These are phyloP conservation scores for Fistulinella cinereoalba DNA, from an alignment of 1,284 basidiomycete species.

Conservation along the genomic window DNA sequence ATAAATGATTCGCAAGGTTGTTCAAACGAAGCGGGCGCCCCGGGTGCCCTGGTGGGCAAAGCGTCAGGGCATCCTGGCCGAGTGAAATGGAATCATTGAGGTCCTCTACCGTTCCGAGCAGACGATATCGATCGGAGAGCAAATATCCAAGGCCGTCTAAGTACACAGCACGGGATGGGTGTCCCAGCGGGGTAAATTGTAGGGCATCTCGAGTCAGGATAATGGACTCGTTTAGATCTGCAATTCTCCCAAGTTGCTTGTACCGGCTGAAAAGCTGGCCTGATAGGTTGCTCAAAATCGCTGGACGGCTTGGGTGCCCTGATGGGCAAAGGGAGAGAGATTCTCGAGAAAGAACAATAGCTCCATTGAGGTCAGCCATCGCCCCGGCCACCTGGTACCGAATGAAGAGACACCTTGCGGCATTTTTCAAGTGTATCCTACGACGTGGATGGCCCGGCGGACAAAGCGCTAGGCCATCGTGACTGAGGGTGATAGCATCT, in stretches of 20 bases:
- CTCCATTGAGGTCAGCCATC: no score
- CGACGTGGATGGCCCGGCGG: not conserved
- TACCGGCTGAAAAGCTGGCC: not conserved
- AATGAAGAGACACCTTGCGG: not conserved
- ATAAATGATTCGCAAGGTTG: not conserved
- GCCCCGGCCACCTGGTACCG: no score
- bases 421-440: not conserved
- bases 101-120: not conserved
- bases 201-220: not conserved
- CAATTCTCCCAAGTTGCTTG: not conserved
- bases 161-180: not conserved
- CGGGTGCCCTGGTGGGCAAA: not conserved
- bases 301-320: no score
- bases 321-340: no score
- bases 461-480: not conserved
- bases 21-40: not conserved
- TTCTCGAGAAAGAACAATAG: no score
- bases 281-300: no score
- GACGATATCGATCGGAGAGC: not conserved
- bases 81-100: not conserved
- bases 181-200: not conserved
- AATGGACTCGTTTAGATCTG: not conserved
- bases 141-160: not conserved
- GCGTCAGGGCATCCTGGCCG: not conserved
- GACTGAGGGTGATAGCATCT: not conserved